These are phyloP conservation scores for Capniomyces stellatus DNA, from an alignment of 371 early-diverging fungal genomes.

Conservation along the genomic window DNA sequence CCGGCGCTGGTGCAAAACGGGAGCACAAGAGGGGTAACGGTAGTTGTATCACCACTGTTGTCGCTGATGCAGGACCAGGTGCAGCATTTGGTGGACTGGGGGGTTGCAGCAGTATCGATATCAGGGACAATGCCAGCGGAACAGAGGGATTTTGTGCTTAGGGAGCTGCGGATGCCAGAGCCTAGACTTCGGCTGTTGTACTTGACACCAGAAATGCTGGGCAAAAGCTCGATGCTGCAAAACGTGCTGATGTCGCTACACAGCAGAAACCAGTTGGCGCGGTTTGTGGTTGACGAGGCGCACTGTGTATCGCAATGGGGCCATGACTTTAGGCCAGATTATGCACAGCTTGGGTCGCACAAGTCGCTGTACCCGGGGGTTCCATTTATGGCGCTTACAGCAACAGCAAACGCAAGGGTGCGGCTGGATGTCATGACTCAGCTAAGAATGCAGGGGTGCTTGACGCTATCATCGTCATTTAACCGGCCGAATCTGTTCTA, in stretches of 20 bases:
- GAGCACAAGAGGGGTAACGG: constrained; percentile 60
- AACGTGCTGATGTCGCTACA: constrained; percentile 37
- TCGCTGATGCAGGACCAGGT: constrained; percentile 98
- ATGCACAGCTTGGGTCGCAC: constrained; percentile 49
- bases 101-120: constrained; percentile 61
- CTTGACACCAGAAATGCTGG: constrained; percentile 91
- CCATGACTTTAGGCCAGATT: constrained; percentile 79
- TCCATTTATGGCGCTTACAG: constrained; percentile 97
- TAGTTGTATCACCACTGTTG: constrained; percentile 94
- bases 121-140: constrained; percentile 36
- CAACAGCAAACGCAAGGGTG: constrained; percentile 90
- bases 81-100: constrained; percentile 47
- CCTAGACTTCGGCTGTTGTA: constrained; percentile 54
- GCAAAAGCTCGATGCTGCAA: constrained; percentile 45
- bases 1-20: constrained; percentile 66
- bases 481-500: constrained; percentile 79
- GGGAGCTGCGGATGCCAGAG: constrained; percentile 27
- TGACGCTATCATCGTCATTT: constrained; percentile 67
- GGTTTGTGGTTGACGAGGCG: constrained; percentile 93
- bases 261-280: constrained; percentile 37
- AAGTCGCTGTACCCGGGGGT: constrained; percentile 48
- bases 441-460: constrained; percentile 47
- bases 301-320: constrained; percentile 98
- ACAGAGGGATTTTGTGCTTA: constrained; percentile 37
- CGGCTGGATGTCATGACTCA: constrained; percentile 48